A percentile compares a stretch with the other conserved stretches of the same genome.
phyloP scores from a whole-genome alignment of 805 yeast genomes.

The Pichia membranifaciens region DNA sequence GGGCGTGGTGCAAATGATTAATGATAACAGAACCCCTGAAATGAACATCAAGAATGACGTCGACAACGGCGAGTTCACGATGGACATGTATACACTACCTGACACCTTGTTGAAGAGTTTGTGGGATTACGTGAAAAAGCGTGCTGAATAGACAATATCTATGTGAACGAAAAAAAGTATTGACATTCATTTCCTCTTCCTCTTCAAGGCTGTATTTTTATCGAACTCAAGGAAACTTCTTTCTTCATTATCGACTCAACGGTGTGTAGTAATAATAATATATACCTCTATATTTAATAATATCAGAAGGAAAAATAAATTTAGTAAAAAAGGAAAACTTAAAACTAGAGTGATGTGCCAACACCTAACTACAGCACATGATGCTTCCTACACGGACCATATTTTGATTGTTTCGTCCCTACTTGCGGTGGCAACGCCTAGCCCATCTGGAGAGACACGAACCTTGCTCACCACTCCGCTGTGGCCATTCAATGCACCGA shows the following conservation, averaged over 20 bases:
- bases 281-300: too few species aligned
- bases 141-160: slow-evolving; percentile 31
- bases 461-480: slow-evolving; percentile 57
- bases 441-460: slow-evolving; percentile 64
- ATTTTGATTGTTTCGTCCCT: slow-evolving; percentile 72
- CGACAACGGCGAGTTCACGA: slow-evolving; percentile 94
- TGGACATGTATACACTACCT: slow-evolving; percentile 91
- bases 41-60: slow-evolving; percentile 95
- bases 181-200: too few species aligned
- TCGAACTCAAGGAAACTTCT: too few species aligned
- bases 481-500: slow-evolving; percentile 66
- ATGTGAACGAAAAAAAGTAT: background rate
- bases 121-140: slow-evolving; percentile 89
- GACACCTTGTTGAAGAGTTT: slow-evolving; percentile 84
- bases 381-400: slow-evolving; percentile 40
- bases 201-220: too few species aligned
- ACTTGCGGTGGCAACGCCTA: slow-evolving; percentile 70
- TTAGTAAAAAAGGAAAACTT: too few species aligned
- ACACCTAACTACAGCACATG: too few species aligned
- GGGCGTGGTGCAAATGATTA: slow-evolving; percentile 95
- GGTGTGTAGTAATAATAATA: too few species aligned
- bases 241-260: too few species aligned
- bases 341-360: too few species aligned
- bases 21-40: slow-evolving; percentile 89
- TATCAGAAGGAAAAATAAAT: too few species aligned